Base-by-base conservation (phyloP, 2,329 filamentous ascomycete genomes). In the Alternaria angustiovoidea region DNA sequence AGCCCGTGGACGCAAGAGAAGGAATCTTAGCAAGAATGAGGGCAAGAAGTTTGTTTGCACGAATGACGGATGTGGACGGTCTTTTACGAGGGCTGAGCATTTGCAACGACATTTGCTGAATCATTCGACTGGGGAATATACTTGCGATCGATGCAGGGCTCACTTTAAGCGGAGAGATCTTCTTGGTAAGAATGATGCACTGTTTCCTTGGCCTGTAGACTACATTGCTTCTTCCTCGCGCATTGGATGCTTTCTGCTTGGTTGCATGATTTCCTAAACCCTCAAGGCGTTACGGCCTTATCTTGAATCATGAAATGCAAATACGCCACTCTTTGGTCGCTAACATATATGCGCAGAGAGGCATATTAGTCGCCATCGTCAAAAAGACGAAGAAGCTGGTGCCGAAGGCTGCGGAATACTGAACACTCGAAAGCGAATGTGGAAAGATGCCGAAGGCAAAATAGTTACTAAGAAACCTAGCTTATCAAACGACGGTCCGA, bases 51-150 rank as follows among this genome's bases (percentile, higher is more conserved):
- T 79, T 59, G 64, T 75, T 69, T 99, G 94, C 76, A 88, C 89
- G 6, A 87, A 91, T 58, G 89, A 91, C 62, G 92, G 90, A 18
- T 99, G 94, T 75, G 93, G 92, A 41, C 97, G 97, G 82, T 94
- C 90, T 73, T 98, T 98, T 77, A 97, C 94, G 9, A 88, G 94
- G 75, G 94, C 94, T 7, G 94, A 98, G 80, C 94, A 98, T 82
- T 83, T 98, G 82, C 97, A 97, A 80, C 89, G 94, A 48, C 94
- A 98, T 81, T 91, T 97, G 79, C 81, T 98, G 65, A 98, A 98
- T 75, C 94, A 91, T 91, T 85, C 79, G 84, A 73, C 64, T 22
- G 77, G 77, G 12, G 83, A 85, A 43, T 82, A 82, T 61, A 87
- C 86, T 4, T 89, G 87, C 68, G 75, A 82, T 51, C 78, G 87